Conservation (phyloP, 345 rosid genomes). For the Euphorbia pulcherrima region DNA sequence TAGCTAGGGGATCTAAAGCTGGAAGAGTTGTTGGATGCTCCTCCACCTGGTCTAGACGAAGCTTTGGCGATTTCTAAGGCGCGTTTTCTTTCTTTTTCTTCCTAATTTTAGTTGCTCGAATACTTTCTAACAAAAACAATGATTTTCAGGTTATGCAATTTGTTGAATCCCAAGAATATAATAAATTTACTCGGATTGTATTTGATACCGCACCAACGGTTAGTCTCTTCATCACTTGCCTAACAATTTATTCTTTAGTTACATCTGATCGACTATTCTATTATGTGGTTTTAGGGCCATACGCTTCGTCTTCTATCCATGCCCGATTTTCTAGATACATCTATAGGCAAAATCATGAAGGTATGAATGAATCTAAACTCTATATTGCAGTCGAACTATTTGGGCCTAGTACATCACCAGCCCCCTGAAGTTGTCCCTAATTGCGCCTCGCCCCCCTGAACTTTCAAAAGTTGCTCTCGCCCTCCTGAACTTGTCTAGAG, state of each 20-base stretch:
- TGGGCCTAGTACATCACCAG: too few species aligned
- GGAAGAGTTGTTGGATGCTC: slow-evolving; percentile 63
- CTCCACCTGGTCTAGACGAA: slow-evolving; percentile 77
- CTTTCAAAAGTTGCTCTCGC: too few species aligned
- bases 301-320: slow-evolving; percentile 76
- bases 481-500: too few species aligned
- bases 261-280: slow-evolving; percentile 7
- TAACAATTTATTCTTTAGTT: slow-evolving; percentile 10
- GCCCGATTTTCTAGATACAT: slow-evolving; percentile 77
- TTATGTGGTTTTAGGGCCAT: slow-evolving; percentile 54
- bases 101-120: background rate
- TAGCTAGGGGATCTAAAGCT: slow-evolving; percentile 71
- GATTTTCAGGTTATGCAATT: slow-evolving; percentile 63
- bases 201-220: slow-evolving; percentile 87
- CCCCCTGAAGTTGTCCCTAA: too few species aligned
- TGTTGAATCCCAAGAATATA: slow-evolving; percentile 59
- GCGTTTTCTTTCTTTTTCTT: slow-evolving; percentile 15
- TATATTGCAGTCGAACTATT: too few species aligned
- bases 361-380: slow-evolving; percentile 37
- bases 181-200: slow-evolving; percentile 58
- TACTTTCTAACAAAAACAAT: slow-evolving; percentile 10
- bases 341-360: slow-evolving; percentile 73
- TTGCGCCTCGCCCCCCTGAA: too few species aligned
- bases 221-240: slow-evolving; percentile 26
- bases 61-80: slow-evolving; percentile 74